phyloP scores from a whole-genome alignment of 441 rosid genomes.

The Kokia cookei region DNA sequence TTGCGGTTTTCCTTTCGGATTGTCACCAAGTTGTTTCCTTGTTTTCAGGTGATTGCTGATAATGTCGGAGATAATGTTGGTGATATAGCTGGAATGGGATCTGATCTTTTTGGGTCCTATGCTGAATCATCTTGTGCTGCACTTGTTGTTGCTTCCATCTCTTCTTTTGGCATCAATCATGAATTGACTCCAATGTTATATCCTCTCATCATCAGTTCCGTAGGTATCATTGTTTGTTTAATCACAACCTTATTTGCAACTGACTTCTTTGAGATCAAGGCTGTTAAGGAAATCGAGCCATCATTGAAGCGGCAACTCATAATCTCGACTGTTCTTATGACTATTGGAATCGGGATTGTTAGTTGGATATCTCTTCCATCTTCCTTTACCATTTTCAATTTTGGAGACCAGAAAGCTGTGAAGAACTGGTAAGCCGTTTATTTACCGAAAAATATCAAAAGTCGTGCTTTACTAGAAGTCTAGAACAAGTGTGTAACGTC shows the following conservation, averaged over 20 bases:
- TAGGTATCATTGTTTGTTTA: constrained; percentile 81
- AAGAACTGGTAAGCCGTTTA: constrained; percentile 51
- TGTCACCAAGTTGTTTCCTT: constrained; percentile 6
- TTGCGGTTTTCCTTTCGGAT: background rate
- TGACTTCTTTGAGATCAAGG: constrained; percentile 80
- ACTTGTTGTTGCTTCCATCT: constrained; percentile 82
- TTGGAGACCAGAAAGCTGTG: constrained; percentile 77
- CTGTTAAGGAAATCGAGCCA: constrained; percentile 80
- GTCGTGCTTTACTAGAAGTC: background rate
- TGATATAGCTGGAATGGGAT: constrained; percentile 98
- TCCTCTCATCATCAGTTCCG: constrained; percentile 74
- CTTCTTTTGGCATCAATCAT: constrained; percentile 83
- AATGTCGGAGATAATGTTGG: constrained; percentile 97
- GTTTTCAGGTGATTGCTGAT: constrained; percentile 74
- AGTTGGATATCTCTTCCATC: constrained; percentile 75
- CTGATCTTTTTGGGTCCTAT: constrained; percentile 94
- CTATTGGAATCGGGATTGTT: constrained; percentile 70
- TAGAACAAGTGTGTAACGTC: background rate
- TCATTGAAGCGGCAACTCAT: constrained; percentile 78
- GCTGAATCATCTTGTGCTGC: constrained; percentile 95
- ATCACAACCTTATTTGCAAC: constrained; percentile 84
- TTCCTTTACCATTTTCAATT: constrained; percentile 84
- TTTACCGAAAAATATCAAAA: background rate
- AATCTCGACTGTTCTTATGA: constrained; percentile 75
- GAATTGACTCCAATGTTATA: constrained; percentile 80